Base-by-base conservation (phyloP, 371 early-diverging fungal genomes). In the Synchytrium microbalum region DNA sequence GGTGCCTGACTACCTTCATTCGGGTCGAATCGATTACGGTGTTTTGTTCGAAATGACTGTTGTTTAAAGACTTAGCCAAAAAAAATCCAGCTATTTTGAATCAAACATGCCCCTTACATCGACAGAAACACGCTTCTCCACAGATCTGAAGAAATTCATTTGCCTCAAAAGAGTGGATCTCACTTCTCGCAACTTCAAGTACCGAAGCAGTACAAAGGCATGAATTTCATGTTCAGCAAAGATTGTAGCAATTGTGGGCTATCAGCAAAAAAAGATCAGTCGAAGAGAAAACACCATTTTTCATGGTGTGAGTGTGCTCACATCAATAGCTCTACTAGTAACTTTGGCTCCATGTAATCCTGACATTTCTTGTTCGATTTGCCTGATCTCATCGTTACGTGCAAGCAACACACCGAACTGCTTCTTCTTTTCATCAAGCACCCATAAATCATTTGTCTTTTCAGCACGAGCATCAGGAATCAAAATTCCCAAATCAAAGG, bases 181-280 rank as follows among this genome's bases (percentile, higher is more conserved):
- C 28, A 75, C 59, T 23, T 81, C 69, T 24, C 80, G 61, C 16
- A 76, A 65, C 25, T 67, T 61, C 52, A 76, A 57, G 53, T 68
- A 64, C 0, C 81, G 72, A 2, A 83, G 71, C 58, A 77, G 74
- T 19, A 78, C 55, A 53, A 66, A 83, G 2, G 79, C 62, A 32
- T 66, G 61, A 3, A 81, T 65, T 65, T 83, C 83, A 58, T 83
- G 81, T 64, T 76, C 79, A 0, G 80, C 71, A 64, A 83, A 83
- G 24, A 83, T 65, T 0, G 76, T 69, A 1, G 77, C 59, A 1
- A 79, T 38, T 13, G 77, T 72, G 0, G 79, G 77, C 72, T 75
- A 59, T 29, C 8, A 10, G 5, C 29, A 59, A 59, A 59, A 10
- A 29, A 59, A 10, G 29, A 33, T 59, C n/a, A 30, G n/a, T 59